Evolutionary conservation across 2,329 filamentous ascomycete genomes (phyloP).

Genomic region (Colletotrichum simmondsii): DNA sequence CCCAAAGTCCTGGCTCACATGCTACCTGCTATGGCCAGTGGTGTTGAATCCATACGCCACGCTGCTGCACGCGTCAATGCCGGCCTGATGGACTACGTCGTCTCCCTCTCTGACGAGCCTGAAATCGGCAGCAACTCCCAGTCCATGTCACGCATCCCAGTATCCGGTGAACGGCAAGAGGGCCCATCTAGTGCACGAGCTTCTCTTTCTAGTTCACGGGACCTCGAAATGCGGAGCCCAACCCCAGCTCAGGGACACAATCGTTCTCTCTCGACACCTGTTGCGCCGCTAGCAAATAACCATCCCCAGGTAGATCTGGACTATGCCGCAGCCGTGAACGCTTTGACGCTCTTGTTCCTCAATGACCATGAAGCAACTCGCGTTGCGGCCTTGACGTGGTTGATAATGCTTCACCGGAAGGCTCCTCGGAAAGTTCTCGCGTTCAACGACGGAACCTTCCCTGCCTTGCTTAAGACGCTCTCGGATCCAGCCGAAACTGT

Average conservation of each 20-base stretch:
- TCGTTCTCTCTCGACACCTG: conserved; percentile 58
- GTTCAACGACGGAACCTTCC: conserved; percentile 97
- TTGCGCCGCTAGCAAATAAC: conserved; percentile 49
- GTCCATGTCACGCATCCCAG: conserved; percentile 53
- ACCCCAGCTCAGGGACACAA: conserved; percentile 58
- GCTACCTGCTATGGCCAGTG: conserved; percentile 92
- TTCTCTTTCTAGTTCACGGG: conserved; percentile 64
- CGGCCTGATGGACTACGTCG: conserved; percentile 92
- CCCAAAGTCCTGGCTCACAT: conserved; percentile 92
- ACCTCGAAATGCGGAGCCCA: conserved; percentile 63
- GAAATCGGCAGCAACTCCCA: conserved; percentile 49
- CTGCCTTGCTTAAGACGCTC: conserved; percentile 92
- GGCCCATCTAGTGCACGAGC: conserved; percentile 60
- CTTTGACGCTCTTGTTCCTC: conserved; percentile 90
- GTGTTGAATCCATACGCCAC: conserved; percentile 87
- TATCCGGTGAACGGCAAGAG: conserved; percentile 57
- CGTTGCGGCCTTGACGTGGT: conserved; percentile 92
- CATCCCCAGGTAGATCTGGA: conserved; percentile 80
- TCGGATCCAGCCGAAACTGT: conserved; percentile 96
- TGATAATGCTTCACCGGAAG: conserved; percentile 97
- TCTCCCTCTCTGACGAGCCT: conserved; percentile 83
- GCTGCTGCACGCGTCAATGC: conserved; percentile 91
- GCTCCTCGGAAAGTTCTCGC: conserved; percentile 92
- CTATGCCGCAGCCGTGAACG: conserved; percentile 93
- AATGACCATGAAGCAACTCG: conserved; percentile 97